Base-by-base conservation (phyloP, 2,329 filamentous ascomycete genomes). In the Verticillium nonalfalfae region DNA sequence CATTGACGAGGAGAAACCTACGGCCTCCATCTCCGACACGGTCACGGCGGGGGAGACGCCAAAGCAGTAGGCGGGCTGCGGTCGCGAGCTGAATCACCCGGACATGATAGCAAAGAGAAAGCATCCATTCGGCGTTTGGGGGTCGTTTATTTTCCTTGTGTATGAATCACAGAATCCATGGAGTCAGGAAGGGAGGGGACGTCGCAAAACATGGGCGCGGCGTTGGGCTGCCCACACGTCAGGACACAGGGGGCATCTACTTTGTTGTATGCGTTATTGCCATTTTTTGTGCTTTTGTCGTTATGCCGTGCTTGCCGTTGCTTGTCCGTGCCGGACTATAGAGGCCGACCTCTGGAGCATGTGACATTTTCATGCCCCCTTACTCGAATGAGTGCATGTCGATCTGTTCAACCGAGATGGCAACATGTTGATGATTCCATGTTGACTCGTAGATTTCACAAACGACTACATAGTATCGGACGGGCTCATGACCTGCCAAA, bases 1-100 rank as follows among this genome's bases (percentile, higher is more conserved):
- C 0, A 68, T 75, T 2, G 78, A 73, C 4, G 79, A 79, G 33
- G 78, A 79, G 58, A 71, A 50, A 9, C n/a, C 45, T 10, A 21
- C 45, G 45, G 11, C 45, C 45, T 50, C 45, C 9, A 50, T 50
- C 9, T 50, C 45, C 18, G 45, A 50, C 6, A 26, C 18, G n/a
- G n/a, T 50, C 11, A 18, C 45, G n/a, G 18, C 45, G 18, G n/a
- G 7, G 4, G 45, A 50, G 7, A 18, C 9, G 4, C 21, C 45
- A 18, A 50, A 50, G 18, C 11, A 50, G 18, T 26, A 21, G 18
- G 45, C 9, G 18, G 45, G 15, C 10, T n/a, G 7, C n/a, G 45
- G n/a, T n/a, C n/a, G 26, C 7, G 45, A 50, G 35, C 35, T 9
- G 35, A 26, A 50, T 26, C 26, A 26, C 26, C 4, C 45, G 11